phyloP scores from a whole-genome alignment of 169 alveolate species.

The Amoebophrya sp. region DNA sequence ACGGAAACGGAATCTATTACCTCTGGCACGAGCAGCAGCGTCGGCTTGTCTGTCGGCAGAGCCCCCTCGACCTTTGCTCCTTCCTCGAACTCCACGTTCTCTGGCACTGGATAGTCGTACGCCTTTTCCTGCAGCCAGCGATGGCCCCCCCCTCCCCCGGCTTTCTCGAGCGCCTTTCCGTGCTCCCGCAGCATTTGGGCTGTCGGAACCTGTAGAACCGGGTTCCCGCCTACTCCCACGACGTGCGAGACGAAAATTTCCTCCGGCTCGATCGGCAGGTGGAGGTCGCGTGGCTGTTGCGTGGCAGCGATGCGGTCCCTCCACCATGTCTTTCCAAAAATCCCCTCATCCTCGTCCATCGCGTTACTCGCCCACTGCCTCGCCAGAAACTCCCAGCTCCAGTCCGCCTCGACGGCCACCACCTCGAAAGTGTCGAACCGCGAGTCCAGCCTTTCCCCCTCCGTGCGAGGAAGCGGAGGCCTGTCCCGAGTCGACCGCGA shows the following conservation, averaged over 20 bases:
- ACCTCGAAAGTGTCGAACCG: no score
- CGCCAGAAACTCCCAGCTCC: background rate
- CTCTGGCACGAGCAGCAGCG: background rate
- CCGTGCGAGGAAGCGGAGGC: no score
- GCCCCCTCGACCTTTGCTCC: background rate
- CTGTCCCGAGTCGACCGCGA: no score
- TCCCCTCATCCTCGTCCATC: background rate
- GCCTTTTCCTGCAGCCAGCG: background rate
- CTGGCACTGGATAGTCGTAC: no score
- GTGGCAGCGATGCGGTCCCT: background rate
- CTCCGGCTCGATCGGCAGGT: background rate
- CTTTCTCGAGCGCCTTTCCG: background rate
- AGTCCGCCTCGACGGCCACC: background rate
- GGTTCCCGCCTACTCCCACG: background rate
- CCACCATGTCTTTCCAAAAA: background rate
- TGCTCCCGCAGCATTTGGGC: background rate
- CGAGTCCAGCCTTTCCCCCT: no score
- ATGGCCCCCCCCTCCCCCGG: background rate
- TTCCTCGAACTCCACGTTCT: background rate
- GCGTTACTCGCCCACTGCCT: background rate
- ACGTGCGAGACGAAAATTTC: background rate
- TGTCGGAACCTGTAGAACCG: background rate
- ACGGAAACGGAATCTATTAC: background rate
- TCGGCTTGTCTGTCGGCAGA: background rate
- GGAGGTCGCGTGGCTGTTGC: background rate